These are phyloP conservation scores for Solioccasus polychromus DNA, from an alignment of 768 basidiomycete species.

Conservation along the genomic window DNA sequence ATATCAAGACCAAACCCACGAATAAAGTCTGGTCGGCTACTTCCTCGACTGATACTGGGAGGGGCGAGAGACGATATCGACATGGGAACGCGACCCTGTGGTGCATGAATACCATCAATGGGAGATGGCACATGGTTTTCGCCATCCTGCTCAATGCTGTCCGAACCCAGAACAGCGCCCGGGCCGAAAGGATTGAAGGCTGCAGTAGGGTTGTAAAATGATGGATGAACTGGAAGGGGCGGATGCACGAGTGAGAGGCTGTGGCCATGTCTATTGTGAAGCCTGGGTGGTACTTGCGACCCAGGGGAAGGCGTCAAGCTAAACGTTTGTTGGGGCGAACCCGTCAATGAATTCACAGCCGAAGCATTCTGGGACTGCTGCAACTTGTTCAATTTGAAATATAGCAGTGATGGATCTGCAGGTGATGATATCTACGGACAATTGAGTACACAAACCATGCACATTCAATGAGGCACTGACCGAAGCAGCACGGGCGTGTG, in stretches of 20 bases:
- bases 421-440: conserved; percentile 78
- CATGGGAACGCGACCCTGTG: conserved; percentile 54
- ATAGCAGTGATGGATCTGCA: conserved; percentile 77
- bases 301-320: conserved; percentile 52
- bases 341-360: conserved; percentile 50
- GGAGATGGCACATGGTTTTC: conserved; percentile 23
- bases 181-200: conserved; percentile 68
- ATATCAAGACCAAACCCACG: conserved; percentile 81
- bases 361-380: conserved; percentile 64
- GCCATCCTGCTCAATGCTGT: conserved; percentile 37
- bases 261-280: conserved; percentile 65
- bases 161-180: conserved; percentile 51
- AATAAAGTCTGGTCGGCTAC: conserved; percentile 67
- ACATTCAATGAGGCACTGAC: conserved; percentile 44
- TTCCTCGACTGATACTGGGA: conserved; percentile 40
- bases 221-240: conserved; percentile 35
- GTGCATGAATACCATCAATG: conserved; percentile 42
- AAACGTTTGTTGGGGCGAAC: conserved; percentile 65
- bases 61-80: conserved; percentile 45
- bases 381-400: conserved; percentile 81
- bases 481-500: conserved; percentile 81
- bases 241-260: conserved; percentile 70
- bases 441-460: conserved; percentile 12
- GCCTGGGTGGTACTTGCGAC: conserved; percentile 31
- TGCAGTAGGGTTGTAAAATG: conserved; percentile 35